Base-by-base conservation (phyloP, 176 grass and related monocot genomes). In the Miscanthus lutarioriparius region DNA sequence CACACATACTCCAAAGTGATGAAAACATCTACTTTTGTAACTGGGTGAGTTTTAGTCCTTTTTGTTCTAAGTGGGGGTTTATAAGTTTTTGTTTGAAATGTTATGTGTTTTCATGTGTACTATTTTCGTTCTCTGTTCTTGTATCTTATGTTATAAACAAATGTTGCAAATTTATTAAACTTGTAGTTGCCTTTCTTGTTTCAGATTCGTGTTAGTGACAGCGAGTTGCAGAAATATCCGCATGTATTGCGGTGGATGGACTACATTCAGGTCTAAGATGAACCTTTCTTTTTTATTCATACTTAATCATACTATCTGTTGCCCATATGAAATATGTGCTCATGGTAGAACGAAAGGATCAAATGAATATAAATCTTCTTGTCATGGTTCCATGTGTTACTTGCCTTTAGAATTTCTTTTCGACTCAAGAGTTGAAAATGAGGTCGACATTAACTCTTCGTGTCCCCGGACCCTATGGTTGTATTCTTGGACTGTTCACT, bases 171-270 rank as follows among this genome's bases (percentile, higher is more conserved):
- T 16, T 48, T 71, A 2, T 75, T 61, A 20, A 75, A 63, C 33
- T 20, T 83, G 37, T 82, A 53, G 82, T 54, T 80, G 7, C 75
- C 47, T 83, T 78, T 51, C 44, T 89, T 82, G 58, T 91, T 80
- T 76, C 87, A 98, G 93, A 85, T 45, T 84, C 79, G 54, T 87
- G 75, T 89, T 64, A 72, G 62, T 27, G 83, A 89, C 43, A 87
- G 17, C 1, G 89, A 91, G 37, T 26, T 83, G 77, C 82, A 92
- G 87, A 91, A 92, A 71, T 90, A 87, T 65, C 74, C 91, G 20
- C 86, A 96, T 92, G 64, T 96, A 77, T 30, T 92, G 67, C 85
- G 96, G 58, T 98, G 96, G 96, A 93, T 93, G 75, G 96, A 98
- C 86, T 94, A 94, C 63, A 91, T 98, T 84, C 93, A 98, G 96